Percentiles rank a stretch among this genome's conserved stretches.
Conservation (phyloP, 768 basidiomycete species). For the Psilocybe tampanensis region DNA sequence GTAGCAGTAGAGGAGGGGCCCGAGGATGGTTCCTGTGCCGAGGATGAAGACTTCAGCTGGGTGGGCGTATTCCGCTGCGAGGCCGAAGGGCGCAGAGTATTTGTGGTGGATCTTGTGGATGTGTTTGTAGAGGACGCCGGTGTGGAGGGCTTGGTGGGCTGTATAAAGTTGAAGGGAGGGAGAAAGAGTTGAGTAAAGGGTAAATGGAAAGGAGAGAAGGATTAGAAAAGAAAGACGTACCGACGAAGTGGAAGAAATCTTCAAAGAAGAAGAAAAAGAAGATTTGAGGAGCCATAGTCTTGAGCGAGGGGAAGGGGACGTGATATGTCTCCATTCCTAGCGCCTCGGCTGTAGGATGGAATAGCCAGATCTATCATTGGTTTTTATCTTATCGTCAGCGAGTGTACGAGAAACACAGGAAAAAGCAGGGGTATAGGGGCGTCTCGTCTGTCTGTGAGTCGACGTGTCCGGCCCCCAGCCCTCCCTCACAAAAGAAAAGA, state of each 20-base stretch:
- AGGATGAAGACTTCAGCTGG: conserved; percentile 96
- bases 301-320: conserved; percentile 83
- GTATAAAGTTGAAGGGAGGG: neutral
- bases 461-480: too few species aligned
- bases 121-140: conserved; percentile 81
- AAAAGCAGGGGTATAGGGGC: too few species aligned
- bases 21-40: conserved; percentile 87
- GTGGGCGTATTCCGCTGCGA: conserved; percentile 98
- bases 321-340: conserved; percentile 93
- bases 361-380: conserved; percentile 85
- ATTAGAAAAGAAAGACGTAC: conserved; percentile 44
- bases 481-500: too few species aligned
- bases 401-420: too few species aligned
- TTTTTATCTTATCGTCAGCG: too few species aligned
- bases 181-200: neutral
- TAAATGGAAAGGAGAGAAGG: neutral
- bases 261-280: conserved; percentile 94
- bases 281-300: conserved; percentile 74
- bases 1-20: conserved; percentile 85
- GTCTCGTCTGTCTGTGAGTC: too few species aligned
- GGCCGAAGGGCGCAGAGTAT: conserved; percentile 94
- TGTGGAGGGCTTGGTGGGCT: conserved; percentile 92
- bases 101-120: conserved; percentile 99
- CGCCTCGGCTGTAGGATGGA: conserved; percentile 86
- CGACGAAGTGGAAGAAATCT: conserved; percentile 92